Conservation (phyloP, 768 basidiomycete species). For the Pulveroboletus sp. region DNA sequence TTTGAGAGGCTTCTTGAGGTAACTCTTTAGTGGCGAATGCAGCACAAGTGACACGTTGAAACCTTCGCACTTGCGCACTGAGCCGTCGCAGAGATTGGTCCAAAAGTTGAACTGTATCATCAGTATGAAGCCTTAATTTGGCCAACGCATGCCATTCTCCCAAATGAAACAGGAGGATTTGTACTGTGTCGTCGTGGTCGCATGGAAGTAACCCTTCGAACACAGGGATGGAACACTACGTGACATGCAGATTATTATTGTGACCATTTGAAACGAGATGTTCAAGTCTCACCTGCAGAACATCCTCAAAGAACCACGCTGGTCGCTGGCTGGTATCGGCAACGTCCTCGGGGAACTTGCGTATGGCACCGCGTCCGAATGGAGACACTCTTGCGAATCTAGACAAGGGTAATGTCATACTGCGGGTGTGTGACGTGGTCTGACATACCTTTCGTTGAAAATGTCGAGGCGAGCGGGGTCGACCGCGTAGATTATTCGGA, state of each 20-base stretch:
- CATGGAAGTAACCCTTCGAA: no score
- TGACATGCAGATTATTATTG: no score
- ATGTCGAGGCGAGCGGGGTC: not conserved
- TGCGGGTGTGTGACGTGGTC: no score
- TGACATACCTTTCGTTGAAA: not conserved
- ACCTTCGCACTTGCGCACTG: not conserved
- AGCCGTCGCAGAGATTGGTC: not conserved
- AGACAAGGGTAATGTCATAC: not conserved
- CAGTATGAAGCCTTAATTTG: not conserved
- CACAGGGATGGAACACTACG: no score
- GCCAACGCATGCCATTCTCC: not conserved
- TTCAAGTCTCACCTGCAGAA: no score
- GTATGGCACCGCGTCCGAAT: not conserved
- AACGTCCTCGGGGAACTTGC: not conserved
- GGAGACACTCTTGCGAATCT: not conserved
- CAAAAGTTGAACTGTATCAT: no score
- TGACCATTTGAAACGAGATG: no score
- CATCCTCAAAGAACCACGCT: no score
- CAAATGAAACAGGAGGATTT: not conserved
- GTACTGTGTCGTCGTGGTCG: not conserved
- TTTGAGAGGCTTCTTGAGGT: no score
- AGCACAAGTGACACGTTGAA: not conserved
- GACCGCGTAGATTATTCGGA: not conserved
- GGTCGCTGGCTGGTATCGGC: not conserved
- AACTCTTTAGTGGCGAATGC: not conserved